phyloP scores from a whole-genome alignment of 768 basidiomycete species.

The Tulasnella sp. region DNA sequence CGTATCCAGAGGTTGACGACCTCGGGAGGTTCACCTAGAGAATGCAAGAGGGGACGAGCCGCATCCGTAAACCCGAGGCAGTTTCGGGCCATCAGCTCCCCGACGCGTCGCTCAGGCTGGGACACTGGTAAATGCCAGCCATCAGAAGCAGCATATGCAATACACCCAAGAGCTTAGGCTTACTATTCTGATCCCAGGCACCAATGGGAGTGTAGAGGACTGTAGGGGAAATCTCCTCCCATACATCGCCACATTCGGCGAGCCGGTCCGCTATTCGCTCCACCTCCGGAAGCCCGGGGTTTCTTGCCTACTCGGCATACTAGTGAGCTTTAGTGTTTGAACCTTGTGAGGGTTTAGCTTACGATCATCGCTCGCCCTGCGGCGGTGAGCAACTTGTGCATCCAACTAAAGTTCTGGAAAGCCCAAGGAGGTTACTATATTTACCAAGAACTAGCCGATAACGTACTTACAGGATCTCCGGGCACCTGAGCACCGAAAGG shows the following conservation, averaged over 20 bases:
- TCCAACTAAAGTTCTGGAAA: background rate
- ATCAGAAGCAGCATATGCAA: background rate
- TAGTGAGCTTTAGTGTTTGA: background rate
- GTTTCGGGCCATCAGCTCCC: background rate
- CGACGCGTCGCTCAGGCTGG: background rate
- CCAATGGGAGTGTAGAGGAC: slow-evolving; percentile 1
- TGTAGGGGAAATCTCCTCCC: background rate
- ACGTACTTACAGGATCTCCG: slow-evolving; percentile 6
- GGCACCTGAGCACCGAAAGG: background rate
- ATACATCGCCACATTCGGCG: background rate
- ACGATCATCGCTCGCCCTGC: background rate
- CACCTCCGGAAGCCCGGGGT: slow-evolving; percentile 1
- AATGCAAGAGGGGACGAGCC: background rate
- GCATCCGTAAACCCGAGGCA: background rate
- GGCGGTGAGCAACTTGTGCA: background rate
- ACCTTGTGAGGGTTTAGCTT: background rate
- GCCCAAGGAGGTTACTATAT: background rate
- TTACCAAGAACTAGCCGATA: background rate
- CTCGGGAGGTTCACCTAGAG: slow-evolving; percentile 14
- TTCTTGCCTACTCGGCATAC: background rate
- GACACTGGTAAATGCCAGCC: background rate
- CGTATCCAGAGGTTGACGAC: slow-evolving; percentile 18
- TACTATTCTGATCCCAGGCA: background rate
- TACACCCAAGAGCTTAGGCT: background rate
- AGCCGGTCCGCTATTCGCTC: background rate